Evolutionary conservation across 352 stramenopile species (phyloP).

Genomic region (Globisporangium paddicum): DNA sequence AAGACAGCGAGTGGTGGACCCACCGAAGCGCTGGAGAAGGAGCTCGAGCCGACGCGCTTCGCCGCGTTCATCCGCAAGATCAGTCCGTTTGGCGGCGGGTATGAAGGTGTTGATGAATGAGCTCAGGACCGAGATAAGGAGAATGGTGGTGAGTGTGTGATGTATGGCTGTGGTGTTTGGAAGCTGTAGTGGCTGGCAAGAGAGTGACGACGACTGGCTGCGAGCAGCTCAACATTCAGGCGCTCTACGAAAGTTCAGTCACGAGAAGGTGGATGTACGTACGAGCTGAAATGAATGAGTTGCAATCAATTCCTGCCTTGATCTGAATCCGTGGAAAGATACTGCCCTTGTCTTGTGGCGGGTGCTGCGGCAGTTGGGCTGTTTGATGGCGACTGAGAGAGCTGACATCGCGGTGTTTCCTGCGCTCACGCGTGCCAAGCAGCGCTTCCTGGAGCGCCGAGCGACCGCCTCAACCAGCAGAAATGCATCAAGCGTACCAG

Average conservation of each 20-base stretch:
- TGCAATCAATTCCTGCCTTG: too few species aligned
- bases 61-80: not conserved
- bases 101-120: not conserved
- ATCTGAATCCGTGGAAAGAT: not conserved
- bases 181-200: too few species aligned
- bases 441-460: constrained; percentile 16
- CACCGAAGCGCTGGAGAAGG: not conserved
- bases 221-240: too few species aligned
- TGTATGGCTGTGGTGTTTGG: too few species aligned
- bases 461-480: not conserved
- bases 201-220: too few species aligned
- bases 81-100: not conserved
- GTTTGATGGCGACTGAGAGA: not conserved
- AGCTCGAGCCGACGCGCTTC: not conserved
- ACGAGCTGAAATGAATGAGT: too few species aligned
- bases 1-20: not conserved
- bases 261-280: too few species aligned
- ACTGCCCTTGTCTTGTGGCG: not conserved
- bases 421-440: constrained; percentile 24
- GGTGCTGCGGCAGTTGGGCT: not conserved
- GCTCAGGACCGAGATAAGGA: not conserved
- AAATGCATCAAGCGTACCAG: not conserved
- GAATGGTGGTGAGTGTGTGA: not conserved
- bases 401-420: constrained; percentile 13
- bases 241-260: too few species aligned